Base-by-base conservation (phyloP, 805 yeast species). In the Candida ficus region DNA sequence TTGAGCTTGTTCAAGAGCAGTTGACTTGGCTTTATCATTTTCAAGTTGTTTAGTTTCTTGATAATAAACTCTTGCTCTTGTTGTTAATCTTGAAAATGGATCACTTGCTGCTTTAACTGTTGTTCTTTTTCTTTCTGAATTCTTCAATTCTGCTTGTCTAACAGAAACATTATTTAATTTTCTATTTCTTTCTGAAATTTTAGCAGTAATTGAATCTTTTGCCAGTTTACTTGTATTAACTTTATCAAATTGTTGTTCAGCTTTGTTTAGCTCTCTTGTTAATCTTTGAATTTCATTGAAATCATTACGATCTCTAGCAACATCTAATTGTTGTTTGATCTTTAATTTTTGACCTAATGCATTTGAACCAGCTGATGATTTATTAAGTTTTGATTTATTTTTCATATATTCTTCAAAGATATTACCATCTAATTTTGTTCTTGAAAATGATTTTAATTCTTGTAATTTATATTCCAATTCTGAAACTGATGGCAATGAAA, bases 71-170 rank as follows among this genome's bases (percentile, higher is more conserved):
- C 86, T 77, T 1, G 97, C 86, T 46, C 80, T 83, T 1, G 98
- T 91, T 59, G 86, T 83, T 57, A 93, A 74, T 60, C 98, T 79
- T 50, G 84, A 78, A 63, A 93, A 93, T 18, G 99, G 98, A 65
- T 93, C 86, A 52, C 71, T 76, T 39, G 40, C 42, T 16, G 36
- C 32, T 76, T 69, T 42, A 64, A 63, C 32, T 52, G 67, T 41
- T 53, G 48, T 61, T 56, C 64, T 77, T 49, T 80, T 73, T 57
- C 64, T 67, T 39, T 76, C 81, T 17, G 74, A 71, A 35, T 83
- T 78, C 51, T 70, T 69, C 37, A 78, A 62, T 59, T 90, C 97
- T 1, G 95, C 96, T 53, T 75, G 73, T 56, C 95, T 80, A 50
- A 89, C 78, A 35, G 76, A 76, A 38, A 79, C 79, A 58, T 80